Percentiles rank a stretch among this genome's conserved stretches.
These are phyloP conservation scores for Phytophthora cactorum DNA, from an alignment of 352 stramenopile genomes.

Conservation along the genomic window DNA sequence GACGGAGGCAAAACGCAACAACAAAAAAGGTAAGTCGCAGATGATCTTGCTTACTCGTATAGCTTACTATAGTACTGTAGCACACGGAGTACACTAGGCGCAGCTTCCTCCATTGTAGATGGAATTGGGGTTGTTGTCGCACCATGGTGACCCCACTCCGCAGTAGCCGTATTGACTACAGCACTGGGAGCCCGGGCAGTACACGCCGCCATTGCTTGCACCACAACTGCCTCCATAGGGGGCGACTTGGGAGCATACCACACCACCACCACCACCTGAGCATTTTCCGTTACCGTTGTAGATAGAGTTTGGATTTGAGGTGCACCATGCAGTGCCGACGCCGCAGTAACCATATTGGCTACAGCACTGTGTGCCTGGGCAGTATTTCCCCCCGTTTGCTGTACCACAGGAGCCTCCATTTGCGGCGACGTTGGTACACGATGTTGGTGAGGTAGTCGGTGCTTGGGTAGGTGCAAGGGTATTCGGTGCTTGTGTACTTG, in stretches of 20 bases:
- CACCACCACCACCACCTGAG: too few relatives aligned
- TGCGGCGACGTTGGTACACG: not conserved
- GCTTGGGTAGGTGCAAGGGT: not conserved
- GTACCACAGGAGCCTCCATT: not conserved
- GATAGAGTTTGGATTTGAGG: not conserved
- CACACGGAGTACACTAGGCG: too few relatives aligned
- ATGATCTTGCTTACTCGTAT: too few relatives aligned
- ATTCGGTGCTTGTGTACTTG: not conserved
- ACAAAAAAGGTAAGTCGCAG: too few relatives aligned
- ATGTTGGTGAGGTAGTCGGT: not conserved
- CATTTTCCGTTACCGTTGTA: not conserved
- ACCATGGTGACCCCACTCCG: not conserved
- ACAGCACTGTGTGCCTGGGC: not conserved
- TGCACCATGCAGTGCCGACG: not conserved
- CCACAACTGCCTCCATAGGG: not conserved
- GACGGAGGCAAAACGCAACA: too few relatives aligned
- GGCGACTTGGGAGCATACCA: not conserved
- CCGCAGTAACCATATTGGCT: not conserved
- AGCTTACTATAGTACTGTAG: too few relatives aligned
- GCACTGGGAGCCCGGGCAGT: not conserved
- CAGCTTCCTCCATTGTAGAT: not conserved
- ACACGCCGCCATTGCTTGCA: not conserved
- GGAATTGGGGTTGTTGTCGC: not conserved
- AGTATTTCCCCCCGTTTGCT: not conserved
- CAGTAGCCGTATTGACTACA: not conserved